Percentiles rank a stretch among this genome's conserved stretches.
Evolutionary conservation across 768 basidiomycete species (phyloP).

Genomic region (Peribolospora baueri): DNA sequence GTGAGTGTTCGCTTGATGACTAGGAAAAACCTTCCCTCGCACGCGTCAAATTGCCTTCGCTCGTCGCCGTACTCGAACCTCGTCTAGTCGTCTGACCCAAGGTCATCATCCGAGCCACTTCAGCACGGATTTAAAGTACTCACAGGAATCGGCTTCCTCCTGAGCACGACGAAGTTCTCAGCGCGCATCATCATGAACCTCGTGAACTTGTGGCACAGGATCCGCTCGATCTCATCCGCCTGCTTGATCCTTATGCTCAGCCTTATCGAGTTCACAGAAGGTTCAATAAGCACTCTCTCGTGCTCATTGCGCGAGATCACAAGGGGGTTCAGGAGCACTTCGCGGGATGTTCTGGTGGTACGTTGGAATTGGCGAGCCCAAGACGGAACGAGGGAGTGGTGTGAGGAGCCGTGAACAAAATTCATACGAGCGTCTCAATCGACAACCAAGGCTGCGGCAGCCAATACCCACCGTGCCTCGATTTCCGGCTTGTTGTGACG

Average conservation of each 20-base stretch:
- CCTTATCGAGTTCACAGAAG: constrained; percentile 88
- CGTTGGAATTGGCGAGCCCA: background rate
- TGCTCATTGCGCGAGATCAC: constrained; percentile 92
- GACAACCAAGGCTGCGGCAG: background rate
- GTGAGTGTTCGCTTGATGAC: background rate
- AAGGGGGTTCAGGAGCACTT: constrained; percentile 78
- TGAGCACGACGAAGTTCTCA: constrained; percentile 85
- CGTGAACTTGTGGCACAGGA: constrained; percentile 92
- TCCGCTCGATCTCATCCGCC: constrained; percentile 93
- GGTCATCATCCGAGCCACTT: background rate
- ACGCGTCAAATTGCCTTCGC: background rate
- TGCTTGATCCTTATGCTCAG: constrained; percentile 97
- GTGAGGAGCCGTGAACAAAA: background rate
- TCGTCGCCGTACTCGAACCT: background rate
- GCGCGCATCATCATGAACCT: constrained; percentile 98
- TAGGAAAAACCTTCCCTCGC: background rate
- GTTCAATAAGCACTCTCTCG: constrained; percentile 88
- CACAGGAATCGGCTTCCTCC: constrained; percentile 76
- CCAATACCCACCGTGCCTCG: constrained; percentile 47
- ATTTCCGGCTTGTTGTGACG: constrained; percentile 94
- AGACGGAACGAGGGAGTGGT: background rate
- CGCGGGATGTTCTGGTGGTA: constrained; percentile 49
- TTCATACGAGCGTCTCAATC: background rate
- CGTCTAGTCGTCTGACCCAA: background rate
- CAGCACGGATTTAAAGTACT: constrained; percentile 13